These are phyloP conservation scores for Pseudoperonospora humuli DNA, from an alignment of 352 stramenopile species.

Conservation along the genomic window DNA sequence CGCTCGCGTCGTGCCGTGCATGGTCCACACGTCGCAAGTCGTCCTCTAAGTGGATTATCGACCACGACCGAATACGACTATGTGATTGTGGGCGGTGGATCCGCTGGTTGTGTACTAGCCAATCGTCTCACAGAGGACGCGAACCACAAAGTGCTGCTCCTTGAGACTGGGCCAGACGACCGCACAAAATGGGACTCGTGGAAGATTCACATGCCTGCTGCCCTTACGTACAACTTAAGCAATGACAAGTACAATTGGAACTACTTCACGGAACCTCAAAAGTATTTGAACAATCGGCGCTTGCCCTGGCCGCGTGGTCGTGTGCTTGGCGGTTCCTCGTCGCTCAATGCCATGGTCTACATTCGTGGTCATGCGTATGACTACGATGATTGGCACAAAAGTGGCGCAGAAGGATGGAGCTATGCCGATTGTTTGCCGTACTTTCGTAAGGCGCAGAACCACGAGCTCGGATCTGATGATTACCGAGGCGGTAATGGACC, in stretches of 20 bases:
- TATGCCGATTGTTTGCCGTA: conserved; percentile 85
- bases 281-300: conserved; percentile 65
- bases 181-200: conserved; percentile 81
- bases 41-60: conserved; percentile 17
- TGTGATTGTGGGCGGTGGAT: conserved; percentile 88
- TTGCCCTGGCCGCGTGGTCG: conserved; percentile 82
- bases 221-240: conserved; percentile 77
- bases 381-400: conserved; percentile 81
- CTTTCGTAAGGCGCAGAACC: conserved; percentile 80
- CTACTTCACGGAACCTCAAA: conserved; percentile 83
- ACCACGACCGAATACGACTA: conserved; percentile 73
- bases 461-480: conserved; percentile 64
- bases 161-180: conserved; percentile 86
- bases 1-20: neutral
- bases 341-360: conserved; percentile 89
- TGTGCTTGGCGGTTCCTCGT: conserved; percentile 84
- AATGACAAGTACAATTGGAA: conserved; percentile 86
- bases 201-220: conserved; percentile 88
- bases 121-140: conserved; percentile 82
- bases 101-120: conserved; percentile 87
- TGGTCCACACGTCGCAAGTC: neutral
- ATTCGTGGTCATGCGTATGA: conserved; percentile 82
- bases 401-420: conserved; percentile 71
- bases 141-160: conserved; percentile 79
- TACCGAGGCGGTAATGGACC: conserved; percentile 81